Evolutionary conservation across 2,329 filamentous ascomycete species (phyloP).

Genomic region (Hypoxylon sp.): DNA sequence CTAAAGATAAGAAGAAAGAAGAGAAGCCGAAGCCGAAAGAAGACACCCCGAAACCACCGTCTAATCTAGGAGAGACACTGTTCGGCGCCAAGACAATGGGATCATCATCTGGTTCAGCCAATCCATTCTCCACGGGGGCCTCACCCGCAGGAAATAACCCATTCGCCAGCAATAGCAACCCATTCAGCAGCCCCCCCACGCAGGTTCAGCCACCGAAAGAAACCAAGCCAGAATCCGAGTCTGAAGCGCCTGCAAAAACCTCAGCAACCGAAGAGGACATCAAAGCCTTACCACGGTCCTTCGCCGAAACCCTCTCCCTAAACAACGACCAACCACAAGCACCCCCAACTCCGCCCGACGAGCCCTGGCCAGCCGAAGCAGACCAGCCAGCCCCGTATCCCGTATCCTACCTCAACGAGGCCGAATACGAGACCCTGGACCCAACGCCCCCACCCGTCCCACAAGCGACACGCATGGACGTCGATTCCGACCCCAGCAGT

Average conservation of each 20-base stretch:
- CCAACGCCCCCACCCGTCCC: slow-evolving; percentile 60
- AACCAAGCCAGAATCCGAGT: slow-evolving; percentile 34
- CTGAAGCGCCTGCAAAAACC: slow-evolving; percentile 43
- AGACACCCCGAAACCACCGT: slow-evolving; percentile 46
- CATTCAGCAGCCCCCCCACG: slow-evolving; percentile 51
- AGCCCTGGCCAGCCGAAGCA: slow-evolving; percentile 78
- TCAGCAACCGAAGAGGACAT: slow-evolving; percentile 40
- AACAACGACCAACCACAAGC: slow-evolving; percentile 61
- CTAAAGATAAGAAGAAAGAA: slow-evolving; percentile 48
- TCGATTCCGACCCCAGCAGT: slow-evolving; percentile 50
- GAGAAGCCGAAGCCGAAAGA: slow-evolving; percentile 47
- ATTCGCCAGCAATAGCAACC: slow-evolving; percentile 64
- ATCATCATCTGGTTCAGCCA: slow-evolving; percentile 52
- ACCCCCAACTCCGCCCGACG: slow-evolving; percentile 55
- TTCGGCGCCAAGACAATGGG: slow-evolving; percentile 69
- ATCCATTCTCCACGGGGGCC: slow-evolving; percentile 67
- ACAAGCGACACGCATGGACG: slow-evolving; percentile 59
- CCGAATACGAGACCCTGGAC: slow-evolving; percentile 89
- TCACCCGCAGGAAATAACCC: slow-evolving; percentile 60
- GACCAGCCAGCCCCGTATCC: slow-evolving; percentile 77
- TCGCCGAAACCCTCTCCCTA: slow-evolving; percentile 79
- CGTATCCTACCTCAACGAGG: slow-evolving; percentile 80
- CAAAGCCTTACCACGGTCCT: slow-evolving; percentile 63
- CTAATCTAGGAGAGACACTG: slow-evolving; percentile 70
- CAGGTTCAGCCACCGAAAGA: slow-evolving; percentile 25